Percentiles rank a stretch among this genome's conserved stretches.
Evolutionary conservation across 2,329 filamentous ascomycete genomes (phyloP).

Genomic region (Colletotrichum cordylinicola): DNA sequence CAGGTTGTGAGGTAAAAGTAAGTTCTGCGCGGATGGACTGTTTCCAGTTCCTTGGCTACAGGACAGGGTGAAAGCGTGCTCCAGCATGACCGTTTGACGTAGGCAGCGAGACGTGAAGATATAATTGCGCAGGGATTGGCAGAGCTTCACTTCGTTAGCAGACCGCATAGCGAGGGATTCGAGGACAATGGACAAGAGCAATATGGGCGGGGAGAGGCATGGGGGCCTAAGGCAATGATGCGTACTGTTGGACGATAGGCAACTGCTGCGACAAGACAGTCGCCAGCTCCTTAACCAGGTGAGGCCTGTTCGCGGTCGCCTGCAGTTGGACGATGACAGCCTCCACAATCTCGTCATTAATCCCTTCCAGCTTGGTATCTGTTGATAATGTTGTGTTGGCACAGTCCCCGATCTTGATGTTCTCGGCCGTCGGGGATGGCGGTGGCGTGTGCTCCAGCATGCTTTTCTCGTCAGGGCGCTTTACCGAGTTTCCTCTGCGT

Average conservation of each 20-base stretch:
- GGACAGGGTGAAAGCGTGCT: slow-evolving; percentile 81
- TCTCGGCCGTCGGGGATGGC: slow-evolving; percentile 35
- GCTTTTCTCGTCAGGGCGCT: slow-evolving; percentile 34
- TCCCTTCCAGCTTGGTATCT: slow-evolving; percentile 70
- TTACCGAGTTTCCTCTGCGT: background rate
- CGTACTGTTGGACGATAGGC: slow-evolving; percentile 90
- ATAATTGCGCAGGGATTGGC: slow-evolving; percentile 96
- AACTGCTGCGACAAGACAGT: slow-evolving; percentile 78
- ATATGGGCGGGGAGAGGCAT: background rate
- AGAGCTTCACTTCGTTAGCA: slow-evolving; percentile 65
- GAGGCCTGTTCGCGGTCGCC: slow-evolving; percentile 88
- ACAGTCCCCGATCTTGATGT: background rate
- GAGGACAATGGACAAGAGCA: background rate
- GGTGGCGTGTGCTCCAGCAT: slow-evolving; percentile 75
- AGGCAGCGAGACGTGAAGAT: slow-evolving; percentile 87
- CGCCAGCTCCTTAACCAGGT: slow-evolving; percentile 93
- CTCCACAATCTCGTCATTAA: slow-evolving; percentile 95
- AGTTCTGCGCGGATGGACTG: slow-evolving; percentile 89
- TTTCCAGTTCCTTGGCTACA: slow-evolving; percentile 89
- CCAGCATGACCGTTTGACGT: slow-evolving; percentile 87
- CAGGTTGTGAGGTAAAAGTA: slow-evolving; percentile 97
- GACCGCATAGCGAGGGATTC: background rate
- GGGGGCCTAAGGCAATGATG: slow-evolving; percentile 27
- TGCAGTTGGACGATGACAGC: slow-evolving; percentile 88
- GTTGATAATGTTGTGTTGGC: background rate